Evolutionary conservation across 768 basidiomycete species (phyloP).

Genomic region (Holtermanniella nyarrowii): DNA sequence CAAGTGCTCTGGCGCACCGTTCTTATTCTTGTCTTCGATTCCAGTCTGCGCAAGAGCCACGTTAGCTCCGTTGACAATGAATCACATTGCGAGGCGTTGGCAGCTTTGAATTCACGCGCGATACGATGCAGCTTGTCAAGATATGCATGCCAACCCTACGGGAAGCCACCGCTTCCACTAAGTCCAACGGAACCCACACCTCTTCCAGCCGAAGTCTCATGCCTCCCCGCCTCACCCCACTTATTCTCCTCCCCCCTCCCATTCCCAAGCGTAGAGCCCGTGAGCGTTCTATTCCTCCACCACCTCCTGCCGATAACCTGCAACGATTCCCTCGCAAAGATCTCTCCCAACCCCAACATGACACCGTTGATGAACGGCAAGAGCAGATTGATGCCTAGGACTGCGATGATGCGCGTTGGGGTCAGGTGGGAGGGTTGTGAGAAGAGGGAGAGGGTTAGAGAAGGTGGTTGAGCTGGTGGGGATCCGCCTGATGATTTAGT

Average conservation of each 20-base stretch:
- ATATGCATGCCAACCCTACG: no score
- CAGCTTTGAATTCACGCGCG: no score
- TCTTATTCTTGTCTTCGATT: constrained; percentile 1
- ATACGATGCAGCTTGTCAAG: no score
- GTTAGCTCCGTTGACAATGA: no score
- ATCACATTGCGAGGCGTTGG: no score
- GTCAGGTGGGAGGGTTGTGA: constrained; percentile 27
- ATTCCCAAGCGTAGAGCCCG: background rate
- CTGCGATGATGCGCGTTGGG: constrained; percentile 28
- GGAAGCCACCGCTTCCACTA: constrained; percentile 5
- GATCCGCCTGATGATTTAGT: constrained; percentile 2
- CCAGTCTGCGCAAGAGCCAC: no score
- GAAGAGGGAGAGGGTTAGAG: constrained; percentile 38
- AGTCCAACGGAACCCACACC: background rate
- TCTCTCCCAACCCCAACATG: constrained; percentile 41
- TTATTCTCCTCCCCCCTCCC: background rate
- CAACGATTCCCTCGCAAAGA: constrained; percentile 37
- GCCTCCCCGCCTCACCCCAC: background rate
- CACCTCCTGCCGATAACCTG: constrained; percentile 19
- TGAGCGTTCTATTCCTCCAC: constrained; percentile 29
- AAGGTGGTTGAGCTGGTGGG: constrained; percentile 33
- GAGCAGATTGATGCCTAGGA: constrained; percentile 38
- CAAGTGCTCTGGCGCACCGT: background rate
- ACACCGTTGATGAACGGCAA: constrained; percentile 41
- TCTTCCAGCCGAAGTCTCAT: background rate